Base-by-base conservation (phyloP, 2,329 filamentous ascomycete species). In the Xylariales sp. region DNA sequence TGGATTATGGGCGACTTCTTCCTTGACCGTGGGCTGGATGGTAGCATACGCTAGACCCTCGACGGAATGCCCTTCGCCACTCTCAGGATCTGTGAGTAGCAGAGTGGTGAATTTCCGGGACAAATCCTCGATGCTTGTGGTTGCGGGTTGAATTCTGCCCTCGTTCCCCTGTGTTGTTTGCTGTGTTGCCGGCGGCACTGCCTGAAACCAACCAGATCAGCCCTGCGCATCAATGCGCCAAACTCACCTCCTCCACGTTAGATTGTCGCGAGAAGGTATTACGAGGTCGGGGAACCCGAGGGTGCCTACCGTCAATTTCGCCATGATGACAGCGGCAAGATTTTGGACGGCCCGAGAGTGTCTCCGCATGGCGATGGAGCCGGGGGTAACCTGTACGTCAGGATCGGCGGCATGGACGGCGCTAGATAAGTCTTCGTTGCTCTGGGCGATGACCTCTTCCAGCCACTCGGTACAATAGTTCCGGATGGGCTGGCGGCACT, bases 21-120 rank as follows among this genome's bases (percentile, higher is more conserved):
- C 93, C 78, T 97, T 97, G 65, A 97, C 89, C 67, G 88, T 89
- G 5, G 95, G 89, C 74, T 93, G 93, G 45, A 98, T 86, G 9
- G 95, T 97, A 4, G 94, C 91, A 78, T 97, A 98, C 14, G 95
- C 96, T 68, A 99, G 83, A 5, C 95, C 96, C 81, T 99, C 96
- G 62, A 98, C 89, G 0, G 93, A 91, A 76, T 92, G 89, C 74
- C 91, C 87, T 68, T 87, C 86, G 69, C 84, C 85, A 62, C 84
- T 81, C 41, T 88, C 84, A 52, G 88, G 84, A 52, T 87, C 84
- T 36, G 83, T 84, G 34, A 91, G 76, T 53, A 94, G 84, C 81
- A 94, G 90, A 60, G 87, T 88, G 57, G 86, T 88, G 71, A 92
- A 91, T 77, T 88, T 86, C 69, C 81, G 83, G 45, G 88, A 86